Evolutionary conservation across 2,329 filamentous ascomycete genomes (phyloP), one percentile per base, ranked within the genome.

Genomic region (Emergomyces orientalis): DNA sequence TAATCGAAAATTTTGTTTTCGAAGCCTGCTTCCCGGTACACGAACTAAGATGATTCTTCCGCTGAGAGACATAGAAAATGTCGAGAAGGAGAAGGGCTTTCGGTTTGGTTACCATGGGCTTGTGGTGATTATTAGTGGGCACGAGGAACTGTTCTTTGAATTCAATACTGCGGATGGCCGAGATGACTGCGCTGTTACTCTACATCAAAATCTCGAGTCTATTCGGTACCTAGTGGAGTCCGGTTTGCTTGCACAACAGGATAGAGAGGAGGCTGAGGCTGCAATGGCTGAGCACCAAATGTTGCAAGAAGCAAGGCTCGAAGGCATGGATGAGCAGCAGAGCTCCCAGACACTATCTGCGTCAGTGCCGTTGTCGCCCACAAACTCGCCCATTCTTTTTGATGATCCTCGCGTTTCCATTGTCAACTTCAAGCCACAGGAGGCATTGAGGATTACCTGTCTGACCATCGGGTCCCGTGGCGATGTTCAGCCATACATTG

Each of bases 401-500:
- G 94, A 97, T 71, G 93, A 97, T 69, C 87, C 90, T 9, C 86
- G 88, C 67, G 89, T 90, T 4, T 96, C 92, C 0, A 88, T 96
- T 63, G 82, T 96, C 66, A 91, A 94, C 68, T 96, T 97, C 78
- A 96, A 96, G 75, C 93, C 94, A 0, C 78, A 85, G 1, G 82
- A 90, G 68, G 81, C 92, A 1, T 79, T 99, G 72, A 87, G 82
- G 25, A 89, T 99, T 64, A 96, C 93, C 1, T 99, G 94, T 72
- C 79, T 99, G 45, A 99, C 94, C 0, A 99, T 99, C 66, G 94
- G 94, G 19, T 97, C 93, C 14, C 84, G 94, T 64, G 94, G 94
- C 30, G 94, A 99, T 72, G 93, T 99, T 3, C 94, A 99, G 73
- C 94, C 94, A 0, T 99, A 97, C 73, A 97, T 99, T 73, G 91